Evolutionary conservation across 768 basidiomycete species (phyloP).

Genomic region (Wakefieldia striispora): DNA sequence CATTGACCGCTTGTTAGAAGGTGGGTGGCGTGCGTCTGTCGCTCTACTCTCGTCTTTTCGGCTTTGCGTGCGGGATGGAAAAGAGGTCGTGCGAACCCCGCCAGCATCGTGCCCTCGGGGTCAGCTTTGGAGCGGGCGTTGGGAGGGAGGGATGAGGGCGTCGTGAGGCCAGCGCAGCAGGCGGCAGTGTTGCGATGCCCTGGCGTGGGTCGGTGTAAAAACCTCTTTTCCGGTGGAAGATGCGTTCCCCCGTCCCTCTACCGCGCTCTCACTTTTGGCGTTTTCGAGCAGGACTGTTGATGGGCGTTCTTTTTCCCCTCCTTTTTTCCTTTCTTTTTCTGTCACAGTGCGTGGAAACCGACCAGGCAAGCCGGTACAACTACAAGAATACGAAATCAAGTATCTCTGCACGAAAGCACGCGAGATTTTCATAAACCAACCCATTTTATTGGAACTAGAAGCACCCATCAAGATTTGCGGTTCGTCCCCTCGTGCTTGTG

Average conservation of each 20-base stretch:
- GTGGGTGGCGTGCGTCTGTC: conserved; percentile 52
- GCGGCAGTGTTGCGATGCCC: conserved; percentile 16
- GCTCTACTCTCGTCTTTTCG: conserved; percentile 18
- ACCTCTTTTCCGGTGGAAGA: neutral
- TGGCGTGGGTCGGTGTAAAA: conserved; percentile 9
- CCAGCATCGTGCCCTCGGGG: conserved; percentile 1
- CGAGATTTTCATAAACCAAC: conserved; percentile 99
- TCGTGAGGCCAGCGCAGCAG: conserved; percentile 5
- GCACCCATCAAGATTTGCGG: conserved; percentile 99
- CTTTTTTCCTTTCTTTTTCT: conserved; percentile 22
- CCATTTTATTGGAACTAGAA: conserved; percentile 95
- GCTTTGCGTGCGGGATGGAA: conserved; percentile 1
- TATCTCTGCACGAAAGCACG: conserved; percentile 97
- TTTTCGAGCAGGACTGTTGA: conserved; percentile 17
- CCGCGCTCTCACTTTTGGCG: neutral
- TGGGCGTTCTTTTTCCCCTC: conserved; percentile 9
- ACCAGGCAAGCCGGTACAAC: conserved; percentile 96
- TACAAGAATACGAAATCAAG: conserved; percentile 99
- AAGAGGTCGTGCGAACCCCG: neutral
- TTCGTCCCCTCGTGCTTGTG: conserved; percentile 37
- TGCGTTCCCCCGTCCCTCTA: neutral
- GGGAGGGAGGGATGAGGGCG: conserved; percentile 10
- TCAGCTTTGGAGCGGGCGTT: neutral
- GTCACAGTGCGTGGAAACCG: conserved; percentile 90
- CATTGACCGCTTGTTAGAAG: conserved; percentile 97